Evolutionary conservation across 345 rosid genomes (phyloP).

Genomic region (Ceriops tagal): DNA sequence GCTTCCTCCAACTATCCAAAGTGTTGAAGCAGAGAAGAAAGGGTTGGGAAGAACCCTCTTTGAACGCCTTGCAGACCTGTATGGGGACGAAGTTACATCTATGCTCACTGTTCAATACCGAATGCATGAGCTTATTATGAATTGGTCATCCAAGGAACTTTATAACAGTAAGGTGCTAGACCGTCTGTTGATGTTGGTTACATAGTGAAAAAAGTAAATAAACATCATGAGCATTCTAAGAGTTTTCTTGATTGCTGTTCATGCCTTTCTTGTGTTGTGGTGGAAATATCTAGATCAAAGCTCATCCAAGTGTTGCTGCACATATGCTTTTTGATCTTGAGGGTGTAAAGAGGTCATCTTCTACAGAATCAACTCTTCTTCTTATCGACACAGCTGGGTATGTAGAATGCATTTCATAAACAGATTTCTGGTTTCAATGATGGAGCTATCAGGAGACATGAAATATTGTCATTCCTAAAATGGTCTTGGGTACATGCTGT

Average conservation of each 20-base stretch:
- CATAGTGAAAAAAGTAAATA: slow-evolving; percentile 8
- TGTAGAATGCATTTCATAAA: slow-evolving; percentile 7
- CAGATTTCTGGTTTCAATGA: not conserved
- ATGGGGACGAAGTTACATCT: slow-evolving; percentile 72
- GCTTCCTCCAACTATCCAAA: slow-evolving; percentile 93
- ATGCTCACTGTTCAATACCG: slow-evolving; percentile 98
- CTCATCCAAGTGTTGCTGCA: slow-evolving; percentile 81
- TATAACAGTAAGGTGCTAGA: slow-evolving; percentile 61
- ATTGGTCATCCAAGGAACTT: slow-evolving; percentile 94
- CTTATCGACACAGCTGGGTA: slow-evolving; percentile 87
- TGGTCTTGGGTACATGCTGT: not conserved
- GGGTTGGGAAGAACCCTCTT: slow-evolving; percentile 93
- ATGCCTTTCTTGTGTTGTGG: not conserved
- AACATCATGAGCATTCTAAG: not conserved
- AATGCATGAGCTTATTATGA: slow-evolving; percentile 96
- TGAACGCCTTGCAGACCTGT: slow-evolving; percentile 78
- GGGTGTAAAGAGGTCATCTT: slow-evolving; percentile 52
- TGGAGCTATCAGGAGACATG: slow-evolving; percentile 1
- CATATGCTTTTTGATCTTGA: slow-evolving; percentile 85
- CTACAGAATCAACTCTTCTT: slow-evolving; percentile 82
- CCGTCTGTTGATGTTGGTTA: slow-evolving; percentile 9
- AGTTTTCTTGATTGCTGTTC: not conserved
- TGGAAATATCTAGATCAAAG: slow-evolving; percentile 49
- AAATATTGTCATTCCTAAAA: not conserved
- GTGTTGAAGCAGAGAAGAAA: slow-evolving; percentile 89